Evolutionary conservation across 192 early-diverging fungal species (phyloP).

Genomic region (Glomus cerebriforme): DNA sequence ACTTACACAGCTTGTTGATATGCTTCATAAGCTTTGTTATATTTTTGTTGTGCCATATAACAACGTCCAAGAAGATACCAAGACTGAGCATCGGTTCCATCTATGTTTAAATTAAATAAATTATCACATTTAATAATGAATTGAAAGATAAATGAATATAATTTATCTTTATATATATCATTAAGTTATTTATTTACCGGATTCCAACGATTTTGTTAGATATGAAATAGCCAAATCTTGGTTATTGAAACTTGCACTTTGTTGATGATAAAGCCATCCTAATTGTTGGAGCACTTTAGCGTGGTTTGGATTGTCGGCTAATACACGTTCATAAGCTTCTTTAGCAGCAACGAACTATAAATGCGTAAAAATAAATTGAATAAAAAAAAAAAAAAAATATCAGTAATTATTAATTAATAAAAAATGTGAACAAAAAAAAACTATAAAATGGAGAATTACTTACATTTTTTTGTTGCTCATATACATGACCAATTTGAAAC

Average conservation of each 20-base stretch:
- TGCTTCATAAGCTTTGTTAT: constrained; percentile 93
- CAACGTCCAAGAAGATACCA: constrained; percentile 96
- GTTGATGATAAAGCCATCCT: constrained; percentile 95
- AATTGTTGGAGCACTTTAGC: constrained; percentile 96
- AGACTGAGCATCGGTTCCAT: constrained; percentile 88
- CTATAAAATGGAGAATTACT: constrained; percentile 6
- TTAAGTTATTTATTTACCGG: constrained; percentile 34
- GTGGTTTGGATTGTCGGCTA: constrained; percentile 87
- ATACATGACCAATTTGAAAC: constrained; percentile 98
- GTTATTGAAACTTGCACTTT: constrained; percentile 78
- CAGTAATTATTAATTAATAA: no score
- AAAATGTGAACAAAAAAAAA: no score
- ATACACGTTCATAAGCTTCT: constrained; percentile 91
- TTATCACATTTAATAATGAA: not conserved
- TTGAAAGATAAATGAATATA: no score
- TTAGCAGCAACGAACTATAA: constrained; percentile 66
- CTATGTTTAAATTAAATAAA: constrained; percentile 35
- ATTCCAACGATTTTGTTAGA: constrained; percentile 81
- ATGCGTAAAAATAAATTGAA: no score
- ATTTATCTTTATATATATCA: not conserved
- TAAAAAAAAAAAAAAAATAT: no score
- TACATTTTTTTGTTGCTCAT: constrained; percentile 93
- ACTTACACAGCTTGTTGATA: constrained; percentile 92
- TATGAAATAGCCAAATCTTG: constrained; percentile 82
- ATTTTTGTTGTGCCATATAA: constrained; percentile 94